Evolutionary conservation across 2,329 filamentous ascomycete species (phyloP).

Genomic region (Fusarium staphyleae): DNA sequence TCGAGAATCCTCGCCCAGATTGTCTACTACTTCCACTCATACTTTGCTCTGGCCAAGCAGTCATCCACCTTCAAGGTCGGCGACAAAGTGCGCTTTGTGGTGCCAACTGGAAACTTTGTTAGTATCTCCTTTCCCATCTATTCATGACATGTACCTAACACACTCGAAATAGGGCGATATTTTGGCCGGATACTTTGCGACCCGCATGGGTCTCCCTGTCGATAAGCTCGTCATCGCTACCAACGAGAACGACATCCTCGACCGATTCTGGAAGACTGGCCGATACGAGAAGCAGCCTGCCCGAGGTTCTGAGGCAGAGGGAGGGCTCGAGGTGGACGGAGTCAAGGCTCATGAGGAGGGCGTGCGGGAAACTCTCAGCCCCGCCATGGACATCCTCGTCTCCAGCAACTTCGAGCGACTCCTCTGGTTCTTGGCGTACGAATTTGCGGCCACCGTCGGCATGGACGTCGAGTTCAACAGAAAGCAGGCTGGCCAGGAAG

Average conservation of each 20-base stretch:
- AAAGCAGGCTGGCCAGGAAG: constrained; percentile 76
- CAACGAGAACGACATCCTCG: constrained; percentile 96
- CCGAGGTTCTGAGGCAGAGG: constrained; percentile 62
- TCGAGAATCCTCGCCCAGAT: constrained; percentile 95
- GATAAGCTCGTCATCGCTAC: constrained; percentile 92
- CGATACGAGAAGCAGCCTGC: constrained; percentile 85
- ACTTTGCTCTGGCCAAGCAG: constrained; percentile 77
- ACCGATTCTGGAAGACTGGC: constrained; percentile 92
- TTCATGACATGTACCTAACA: neutral
- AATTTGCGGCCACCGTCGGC: constrained; percentile 65
- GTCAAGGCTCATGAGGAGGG: constrained; percentile 71
- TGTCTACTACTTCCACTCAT: constrained; percentile 95
- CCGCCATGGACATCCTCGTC: constrained; percentile 97
- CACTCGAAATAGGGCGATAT: constrained; percentile 67
- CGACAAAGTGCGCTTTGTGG: constrained; percentile 81
- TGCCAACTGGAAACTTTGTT: constrained; percentile 93
- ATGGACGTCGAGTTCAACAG: constrained; percentile 72
- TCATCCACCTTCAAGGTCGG: constrained; percentile 67
- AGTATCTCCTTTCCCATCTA: neutral
- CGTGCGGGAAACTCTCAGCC: constrained; percentile 89
- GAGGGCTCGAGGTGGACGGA: constrained; percentile 70
- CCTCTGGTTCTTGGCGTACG: constrained; percentile 89
- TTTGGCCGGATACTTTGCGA: constrained; percentile 90
- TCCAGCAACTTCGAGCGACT: constrained; percentile 96
- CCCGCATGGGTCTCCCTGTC: constrained; percentile 84